Conservation (phyloP, 2,329 filamentous ascomycete species). For the Fusarium continuum region DNA sequence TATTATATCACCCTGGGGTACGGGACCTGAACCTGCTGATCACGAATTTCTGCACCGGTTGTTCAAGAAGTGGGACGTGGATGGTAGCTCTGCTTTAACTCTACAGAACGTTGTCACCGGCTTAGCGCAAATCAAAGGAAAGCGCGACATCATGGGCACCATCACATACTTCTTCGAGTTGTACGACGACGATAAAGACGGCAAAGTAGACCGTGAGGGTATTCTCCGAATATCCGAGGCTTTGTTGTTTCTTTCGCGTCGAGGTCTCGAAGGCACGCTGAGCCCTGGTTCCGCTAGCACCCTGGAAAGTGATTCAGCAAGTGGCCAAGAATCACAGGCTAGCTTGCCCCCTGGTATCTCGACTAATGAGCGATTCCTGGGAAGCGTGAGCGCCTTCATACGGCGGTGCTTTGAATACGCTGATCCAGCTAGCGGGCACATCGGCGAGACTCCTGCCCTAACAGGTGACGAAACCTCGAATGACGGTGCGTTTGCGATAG, state of each 20-base stretch:
- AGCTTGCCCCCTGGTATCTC: constrained; percentile 62
- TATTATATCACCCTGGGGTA: constrained; percentile 62
- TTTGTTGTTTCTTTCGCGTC: constrained; percentile 87
- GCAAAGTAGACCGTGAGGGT: constrained; percentile 91
- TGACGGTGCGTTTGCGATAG: constrained; percentile 74
- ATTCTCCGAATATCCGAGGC: constrained; percentile 96
- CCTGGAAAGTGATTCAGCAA: constrained; percentile 53
- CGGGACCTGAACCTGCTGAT: constrained; percentile 76
- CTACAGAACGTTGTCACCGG: constrained; percentile 93
- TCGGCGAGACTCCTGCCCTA: constrained; percentile 43
- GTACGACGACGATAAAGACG: constrained; percentile 92
- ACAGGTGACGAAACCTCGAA: constrained; percentile 40
- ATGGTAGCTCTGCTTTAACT: constrained; percentile 78
- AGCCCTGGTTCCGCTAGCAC: constrained; percentile 70
- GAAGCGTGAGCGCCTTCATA: constrained; percentile 95
- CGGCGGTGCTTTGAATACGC: constrained; percentile 97
- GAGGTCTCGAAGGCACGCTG: constrained; percentile 81
- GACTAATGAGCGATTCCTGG: constrained; percentile 87
- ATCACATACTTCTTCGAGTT: constrained; percentile 98
- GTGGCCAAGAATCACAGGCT: constrained; percentile 47
- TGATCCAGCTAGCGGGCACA: constrained; percentile 77
- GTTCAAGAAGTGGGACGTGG: constrained; percentile 88
- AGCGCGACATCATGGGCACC: constrained; percentile 94
- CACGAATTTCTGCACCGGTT: constrained; percentile 93
- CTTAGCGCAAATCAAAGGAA: constrained; percentile 89